Evolutionary conservation across 768 basidiomycete species (phyloP).

Genomic region (Galerina marginata): DNA sequence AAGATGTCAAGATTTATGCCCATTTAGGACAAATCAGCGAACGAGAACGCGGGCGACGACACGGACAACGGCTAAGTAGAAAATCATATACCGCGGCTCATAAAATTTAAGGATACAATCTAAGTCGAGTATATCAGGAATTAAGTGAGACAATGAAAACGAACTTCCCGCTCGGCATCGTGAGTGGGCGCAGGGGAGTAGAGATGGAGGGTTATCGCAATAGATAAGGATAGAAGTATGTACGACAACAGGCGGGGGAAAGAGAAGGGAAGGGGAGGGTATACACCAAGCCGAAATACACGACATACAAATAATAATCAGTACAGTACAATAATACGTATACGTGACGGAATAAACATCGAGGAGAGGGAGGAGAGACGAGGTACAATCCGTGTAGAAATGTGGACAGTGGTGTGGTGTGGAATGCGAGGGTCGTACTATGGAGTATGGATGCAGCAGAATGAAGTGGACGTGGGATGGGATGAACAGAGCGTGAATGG

Average conservation of each 20-base stretch:
- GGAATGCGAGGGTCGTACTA: too few relatives aligned
- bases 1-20: not conserved
- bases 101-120: too few relatives aligned
- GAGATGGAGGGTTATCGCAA: not conserved
- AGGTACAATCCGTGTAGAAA: too few relatives aligned
- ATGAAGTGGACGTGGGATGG: too few relatives aligned
- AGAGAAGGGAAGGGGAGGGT: not conserved
- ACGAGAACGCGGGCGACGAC: not conserved
- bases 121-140: not conserved
- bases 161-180: not conserved
- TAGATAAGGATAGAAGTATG: not conserved
- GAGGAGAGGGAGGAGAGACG: not conserved
- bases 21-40: not conserved
- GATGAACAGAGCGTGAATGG: too few relatives aligned
- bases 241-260: not conserved
- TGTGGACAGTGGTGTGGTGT: too few relatives aligned
- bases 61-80: too few relatives aligned
- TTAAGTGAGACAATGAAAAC: not conserved
- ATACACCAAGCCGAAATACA: conserved; percentile 1
- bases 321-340: conserved; percentile 4
- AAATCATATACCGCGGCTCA: too few relatives aligned
- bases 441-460: too few relatives aligned
- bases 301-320: conserved; percentile 2
- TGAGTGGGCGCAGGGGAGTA: not conserved
- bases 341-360: not conserved